Base-by-base conservation (phyloP, 371 early-diverging fungal species). In the Apophysomyces variabilis region DNA sequence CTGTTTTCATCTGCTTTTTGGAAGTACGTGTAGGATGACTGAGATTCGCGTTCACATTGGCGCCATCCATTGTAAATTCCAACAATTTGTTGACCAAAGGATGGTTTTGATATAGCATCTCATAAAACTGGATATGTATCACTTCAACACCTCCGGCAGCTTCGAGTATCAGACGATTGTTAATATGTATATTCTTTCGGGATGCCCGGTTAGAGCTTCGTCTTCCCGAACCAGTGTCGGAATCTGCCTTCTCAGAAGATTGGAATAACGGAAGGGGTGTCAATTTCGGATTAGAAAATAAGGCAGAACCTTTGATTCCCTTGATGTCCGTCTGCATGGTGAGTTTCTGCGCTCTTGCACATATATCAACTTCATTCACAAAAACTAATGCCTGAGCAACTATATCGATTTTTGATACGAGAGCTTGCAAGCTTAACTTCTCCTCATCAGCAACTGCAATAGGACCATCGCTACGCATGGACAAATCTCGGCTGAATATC, bases 281-380 rank as follows among this genome's bases (percentile, higher is more conserved):
- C 16, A 79, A 39, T 36, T 70, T 74, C 12, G 84, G 86, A 64
- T 83, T 84, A 18, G 82, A 80, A 5, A 83, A 80, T 50, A 85
- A 50, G 1, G 68, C 68, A 4, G 86, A 84, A 2, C 73, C 71
- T 58, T 80, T 74, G 7, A 82, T 67, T 13, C 73, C 78, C 12
- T 75, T 63, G 3, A 86, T 61, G 6, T 67, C 59, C 3, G 70
- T 68, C 36, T 76, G 70, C 71, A 82, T 78, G 4, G 71, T 63
- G 39, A 86, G 63, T n/a, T 81, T 76, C 45, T 84, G 84, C 0
- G 84, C 82, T 11, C 76, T 73, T 14, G 86, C 84, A 21, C 64
- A 72, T 4, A 86, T 47, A 38, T 71, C 66, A n/a, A 86, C 74
- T 5, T 58, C 62, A 37, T 80, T 74, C 14, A 86, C n/a, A 5